phyloP scores from a whole-genome alignment of 768 basidiomycete genomes.

The Auricularia cornea region DNA sequence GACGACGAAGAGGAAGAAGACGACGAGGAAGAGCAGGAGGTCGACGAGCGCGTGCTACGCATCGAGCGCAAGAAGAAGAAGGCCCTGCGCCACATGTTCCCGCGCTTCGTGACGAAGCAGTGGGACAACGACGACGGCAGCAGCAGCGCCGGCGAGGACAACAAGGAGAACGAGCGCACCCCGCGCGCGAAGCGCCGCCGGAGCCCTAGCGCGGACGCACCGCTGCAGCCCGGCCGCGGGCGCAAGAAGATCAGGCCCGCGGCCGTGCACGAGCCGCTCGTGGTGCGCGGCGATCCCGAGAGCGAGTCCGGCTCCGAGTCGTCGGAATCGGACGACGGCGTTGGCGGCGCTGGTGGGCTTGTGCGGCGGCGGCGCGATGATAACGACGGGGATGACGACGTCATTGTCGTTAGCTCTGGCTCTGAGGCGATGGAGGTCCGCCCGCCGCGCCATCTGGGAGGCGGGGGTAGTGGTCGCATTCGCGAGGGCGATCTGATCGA shows the following conservation, averaged over 20 bases:
- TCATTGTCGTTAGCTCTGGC: slow-evolving; percentile 23
- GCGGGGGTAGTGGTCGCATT: slow-evolving; percentile 9
- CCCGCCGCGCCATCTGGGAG: neutral
- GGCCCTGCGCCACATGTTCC: neutral
- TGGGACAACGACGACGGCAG: no score
- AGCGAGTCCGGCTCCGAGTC: slow-evolving; percentile 20
- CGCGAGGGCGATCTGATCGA: slow-evolving; percentile 51
- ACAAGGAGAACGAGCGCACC: no score
- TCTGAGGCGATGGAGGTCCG: neutral
- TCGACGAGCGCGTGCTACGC: neutral
- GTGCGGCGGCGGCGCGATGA: slow-evolving; percentile 22
- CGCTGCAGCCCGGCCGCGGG: slow-evolving; percentile 12
- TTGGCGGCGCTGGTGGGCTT: slow-evolving; percentile 16
- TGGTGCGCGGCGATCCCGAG: slow-evolving; percentile 57
- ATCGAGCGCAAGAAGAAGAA: slow-evolving; percentile 1
- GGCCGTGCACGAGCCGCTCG: slow-evolving; percentile 32
- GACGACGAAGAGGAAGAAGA: slow-evolving; percentile 3
- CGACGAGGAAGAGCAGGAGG: neutral
- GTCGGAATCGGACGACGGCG: neutral
- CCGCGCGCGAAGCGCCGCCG: neutral
- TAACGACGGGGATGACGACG: slow-evolving; percentile 21
- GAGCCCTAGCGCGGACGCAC: neutral
- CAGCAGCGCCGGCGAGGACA: no score
- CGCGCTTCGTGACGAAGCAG: no score
- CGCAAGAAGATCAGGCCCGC: slow-evolving; percentile 12